Evolutionary conservation across 352 stramenopile genomes (phyloP).

Genomic region (Phytophthora cryptogea): DNA sequence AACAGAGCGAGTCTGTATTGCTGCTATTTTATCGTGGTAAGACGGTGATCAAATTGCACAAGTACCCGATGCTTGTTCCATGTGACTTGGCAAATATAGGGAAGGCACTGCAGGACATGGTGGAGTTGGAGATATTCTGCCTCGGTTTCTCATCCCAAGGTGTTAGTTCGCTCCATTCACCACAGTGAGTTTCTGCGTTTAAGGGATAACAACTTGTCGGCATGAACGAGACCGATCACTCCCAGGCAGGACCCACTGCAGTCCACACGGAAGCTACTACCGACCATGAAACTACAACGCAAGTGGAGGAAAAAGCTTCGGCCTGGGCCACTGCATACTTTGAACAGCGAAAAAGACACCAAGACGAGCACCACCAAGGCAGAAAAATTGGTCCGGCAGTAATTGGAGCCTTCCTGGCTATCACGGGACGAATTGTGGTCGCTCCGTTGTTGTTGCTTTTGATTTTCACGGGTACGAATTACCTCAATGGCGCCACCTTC

Average conservation of each 20-base stretch:
- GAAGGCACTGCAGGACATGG: neutral
- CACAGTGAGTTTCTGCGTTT: neutral
- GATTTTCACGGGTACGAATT: constrained; percentile 12
- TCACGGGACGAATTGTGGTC: constrained; percentile 16
- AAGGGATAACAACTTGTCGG: neutral
- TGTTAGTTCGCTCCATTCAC: neutral
- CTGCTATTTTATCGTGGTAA: constrained; percentile 2
- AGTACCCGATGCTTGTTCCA: neutral
- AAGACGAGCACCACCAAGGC: neutral
- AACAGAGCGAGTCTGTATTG: neutral
- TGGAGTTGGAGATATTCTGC: neutral
- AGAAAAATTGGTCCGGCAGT: constrained; percentile 4
- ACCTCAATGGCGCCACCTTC: constrained; percentile 2
- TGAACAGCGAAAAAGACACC: constrained; percentile 3
- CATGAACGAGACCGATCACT: neutral
- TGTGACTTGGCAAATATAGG: constrained; percentile 7
- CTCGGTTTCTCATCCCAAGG: neutral
- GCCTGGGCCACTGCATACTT: constrained; percentile 12
- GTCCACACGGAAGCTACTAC: neutral
- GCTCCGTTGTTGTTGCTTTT: constrained; percentile 8
- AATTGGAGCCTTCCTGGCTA: constrained; percentile 10
- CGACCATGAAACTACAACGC: neutral
- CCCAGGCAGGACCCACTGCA: neutral
- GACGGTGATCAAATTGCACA: neutral
- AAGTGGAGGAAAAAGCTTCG: constrained; percentile 4